These are phyloP conservation scores for Saccharomycopsis sp. DNA, from an alignment of 805 yeast genomes.

Conservation along the genomic window DNA sequence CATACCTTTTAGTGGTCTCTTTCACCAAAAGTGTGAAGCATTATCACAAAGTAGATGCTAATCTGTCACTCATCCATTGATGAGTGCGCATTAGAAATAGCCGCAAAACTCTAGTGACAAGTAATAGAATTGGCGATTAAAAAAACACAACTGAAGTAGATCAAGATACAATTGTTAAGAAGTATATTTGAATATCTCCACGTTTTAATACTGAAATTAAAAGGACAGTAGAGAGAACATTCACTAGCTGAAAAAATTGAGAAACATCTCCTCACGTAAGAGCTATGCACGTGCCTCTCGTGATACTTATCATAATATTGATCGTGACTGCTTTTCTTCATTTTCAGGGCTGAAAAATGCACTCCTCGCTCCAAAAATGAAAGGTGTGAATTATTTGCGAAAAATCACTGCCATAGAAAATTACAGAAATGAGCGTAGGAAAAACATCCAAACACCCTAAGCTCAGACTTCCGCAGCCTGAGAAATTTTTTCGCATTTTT, in stretches of 20 bases:
- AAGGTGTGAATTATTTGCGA: too few relatives aligned
- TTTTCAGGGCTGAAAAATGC: neutral
- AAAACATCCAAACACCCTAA: constrained; percentile 6
- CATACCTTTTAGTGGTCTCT: neutral
- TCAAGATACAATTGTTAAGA: too few relatives aligned
- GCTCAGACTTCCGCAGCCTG: neutral
- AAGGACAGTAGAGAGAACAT: too few relatives aligned
- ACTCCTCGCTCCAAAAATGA: neutral
- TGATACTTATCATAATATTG: neutral
- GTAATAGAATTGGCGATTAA: too few relatives aligned
- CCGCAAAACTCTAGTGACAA: too few relatives aligned
- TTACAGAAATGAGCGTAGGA: neutral
- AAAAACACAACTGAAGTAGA: too few relatives aligned
- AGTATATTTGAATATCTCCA: too few relatives aligned
- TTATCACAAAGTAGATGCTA: too few relatives aligned
- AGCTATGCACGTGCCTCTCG: neutral
- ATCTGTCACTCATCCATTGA: too few relatives aligned
- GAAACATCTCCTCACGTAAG: neutral
- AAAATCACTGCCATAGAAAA: neutral
- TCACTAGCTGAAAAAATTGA: too few relatives aligned
- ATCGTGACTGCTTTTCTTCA: neutral
- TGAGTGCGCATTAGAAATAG: too few relatives aligned
- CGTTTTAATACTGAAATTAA: too few relatives aligned
- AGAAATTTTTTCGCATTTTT: neutral
- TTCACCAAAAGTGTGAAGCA: neutral